Evolutionary conservation across 257 asterid genomes (phyloP).

Genomic region (Solanum sitiens): DNA sequence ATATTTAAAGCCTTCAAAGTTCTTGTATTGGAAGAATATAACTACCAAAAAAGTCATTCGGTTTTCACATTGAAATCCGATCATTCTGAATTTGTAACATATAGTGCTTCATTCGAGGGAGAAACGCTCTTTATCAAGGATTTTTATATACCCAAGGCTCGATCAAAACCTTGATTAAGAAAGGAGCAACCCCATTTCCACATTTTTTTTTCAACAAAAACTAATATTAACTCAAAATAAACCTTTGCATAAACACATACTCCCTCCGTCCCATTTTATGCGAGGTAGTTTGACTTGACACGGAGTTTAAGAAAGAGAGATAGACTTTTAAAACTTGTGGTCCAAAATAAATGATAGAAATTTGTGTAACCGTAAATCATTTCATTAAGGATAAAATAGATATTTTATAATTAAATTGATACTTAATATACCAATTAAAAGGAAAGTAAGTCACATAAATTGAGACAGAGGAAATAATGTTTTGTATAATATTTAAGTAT

Average conservation of each 20-base stretch:
- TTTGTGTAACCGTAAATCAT: too few relatives aligned
- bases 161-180: too few relatives aligned
- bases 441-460: too few relatives aligned
- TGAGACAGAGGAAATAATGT: too few relatives aligned
- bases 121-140: background rate
- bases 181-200: accelerated
- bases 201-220: background rate
- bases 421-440: too few relatives aligned
- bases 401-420: too few relatives aligned
- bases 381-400: too few relatives aligned
- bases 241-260: background rate
- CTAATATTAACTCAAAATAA: background rate
- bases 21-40: constrained; percentile 1
- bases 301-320: too few relatives aligned
- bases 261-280: too few relatives aligned
- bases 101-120: accelerated
- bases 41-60: background rate
- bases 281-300: too few relatives aligned
- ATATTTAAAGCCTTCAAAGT: constrained; percentile 7
- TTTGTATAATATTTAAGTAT: background rate
- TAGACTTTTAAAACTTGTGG: too few relatives aligned
- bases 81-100: accelerated
- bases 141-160: accelerated
- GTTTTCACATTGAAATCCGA: background rate
- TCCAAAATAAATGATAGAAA: too few relatives aligned